Base-by-base conservation (phyloP, 192 early-diverging fungal genomes). In the Piromyces finnis region DNA sequence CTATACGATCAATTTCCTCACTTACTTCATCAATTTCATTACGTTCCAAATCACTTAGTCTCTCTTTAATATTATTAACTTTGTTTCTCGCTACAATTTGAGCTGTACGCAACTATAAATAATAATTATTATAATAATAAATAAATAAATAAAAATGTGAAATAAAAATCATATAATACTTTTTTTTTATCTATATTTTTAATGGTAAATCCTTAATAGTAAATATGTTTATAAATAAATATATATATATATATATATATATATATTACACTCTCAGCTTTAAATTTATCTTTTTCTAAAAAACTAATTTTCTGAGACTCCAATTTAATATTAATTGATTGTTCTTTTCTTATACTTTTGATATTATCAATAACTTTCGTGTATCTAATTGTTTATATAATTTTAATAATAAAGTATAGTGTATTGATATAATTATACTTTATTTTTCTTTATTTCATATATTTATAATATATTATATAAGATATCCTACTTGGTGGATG, bases 281-380 rank as follows among this genome's bases (percentile, higher is more conserved):
- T 93, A 29, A 85, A 85, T 82, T 91, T 93, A 79, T 96, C 91
- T 16, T 84, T 85, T 81, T 90, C 88, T 29, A 94, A 84, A 77
- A 88, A 88, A 26, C 90, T 86, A 22, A 99, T 86, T 82, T 91
- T 87, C 5, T 85, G 80, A 29, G 90, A 84, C 77, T 92, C 86
- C 6, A 92, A 83, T 28, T 90, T 91, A 5, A 96, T 84, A 27
- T 93, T 88, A 17, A 84, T 81, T 0, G 82, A 79, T 81, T 94
- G 88, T 77, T 92, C 89, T 79, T 98, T 96, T 79, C 90, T 85
- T 32, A 95, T 86, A 11, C 82, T 79, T 79, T 94, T 95, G 77
- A 99, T 95, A 77, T 86, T 88, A 22, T 92, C 94, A 14, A 99
- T 86, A 3, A 93, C 96, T 82, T 96, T 98, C 32, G 96, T 97